Evolutionary conservation across 2,329 filamentous ascomycete species (phyloP), one percentile per base, ranked within the genome.

Genomic region (Teratosphaeria viscida): DNA sequence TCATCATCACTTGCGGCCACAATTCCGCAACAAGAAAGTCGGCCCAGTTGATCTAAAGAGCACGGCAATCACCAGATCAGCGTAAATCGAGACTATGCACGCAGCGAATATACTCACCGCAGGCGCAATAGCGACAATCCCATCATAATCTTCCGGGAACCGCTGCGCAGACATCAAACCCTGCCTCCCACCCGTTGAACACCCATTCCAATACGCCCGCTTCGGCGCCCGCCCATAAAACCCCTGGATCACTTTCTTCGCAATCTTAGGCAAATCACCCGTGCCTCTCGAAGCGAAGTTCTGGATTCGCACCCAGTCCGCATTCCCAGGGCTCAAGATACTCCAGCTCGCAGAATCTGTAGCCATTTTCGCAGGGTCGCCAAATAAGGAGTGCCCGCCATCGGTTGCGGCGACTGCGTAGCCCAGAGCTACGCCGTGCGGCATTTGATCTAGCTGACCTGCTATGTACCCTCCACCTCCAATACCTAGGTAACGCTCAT

Each of bases 71-170:
- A 43, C 16, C 11, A 43, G 11, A 43, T 43, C 10, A 43, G 37
- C 37, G 16, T 43, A 14, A 16, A 5, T 16, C 37, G 16, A 43
- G 5, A 43, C 37, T 12, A 16, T n/a, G 16, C 37, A 43, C 37
- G 37, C 11, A 43, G 12, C 16, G 4, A n/a, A 14, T n/a, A 32
- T 10, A 12, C 37, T 43, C 16, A 43, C 37, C 1, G 75, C 75
- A 12, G 76, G 75, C 1, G 74, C 71, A 5, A 62, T 60, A 4
- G 76, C 74, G 3, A 75, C 59, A 56, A 78, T 76, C 23, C 75
- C 74, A 61, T 78, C 70, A 58, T 72, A 77, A 2, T 67, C 64
- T 2, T 66, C 57, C 6, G 74, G 74, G 60, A 71, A 76, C 11
- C 70, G 60, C 58, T 77, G 74, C 6, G 74, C 73, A 10, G 69